Evolutionary conservation across 257 asterid genomes (phyloP), one percentile per base, ranked within the genome.

Genomic region (Salvia hispanica): DNA sequence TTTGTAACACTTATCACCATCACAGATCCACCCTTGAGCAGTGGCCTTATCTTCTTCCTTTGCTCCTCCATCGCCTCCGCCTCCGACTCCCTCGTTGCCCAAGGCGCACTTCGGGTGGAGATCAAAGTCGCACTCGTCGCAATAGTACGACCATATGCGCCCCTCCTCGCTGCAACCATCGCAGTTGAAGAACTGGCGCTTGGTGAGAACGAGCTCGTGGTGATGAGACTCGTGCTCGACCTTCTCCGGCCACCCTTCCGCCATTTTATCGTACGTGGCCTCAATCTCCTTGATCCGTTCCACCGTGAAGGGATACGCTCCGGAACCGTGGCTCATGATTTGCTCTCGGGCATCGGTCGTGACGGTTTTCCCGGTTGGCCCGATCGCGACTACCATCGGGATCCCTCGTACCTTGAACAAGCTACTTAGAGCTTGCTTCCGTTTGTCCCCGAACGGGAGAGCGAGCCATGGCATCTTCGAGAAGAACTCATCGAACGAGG

Each of bases 391-490:
- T 37, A 86, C 74, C 72, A 46, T 78, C 0, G 99, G 97, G 72
- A 93, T 90, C 82, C 97, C 97, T 0, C 62, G 62, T 31, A 86
- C 92, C 78, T 88, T 86, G 79, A 86, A 90, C 9, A 61, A 18
- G 9, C 79, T 83, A 33, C 80, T 72, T 14, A 93, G 61, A 0
- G 84, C 71, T 63, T 66, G 62, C 70, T 86, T 86, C 64, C 97
- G 78, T 44, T 57, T 54, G 47, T 85, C 86, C 0, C 92, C 92
- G 44, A 81, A 85, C 0, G 95, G 96, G 47, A 93, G 70, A 8
- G 95, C 95, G 39, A 90, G 82, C 96, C 96, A 85, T 40, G 92
- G 96, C 97, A 93, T 90, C 45, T 46, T 63, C 1, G 91, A 78
- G 74, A 88, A 90, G 76, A 76, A 93, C 25, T 83, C 87, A 45